phyloP scores from a whole-genome alignment of 176 grass and related monocot species.

The Canna indica region DNA sequence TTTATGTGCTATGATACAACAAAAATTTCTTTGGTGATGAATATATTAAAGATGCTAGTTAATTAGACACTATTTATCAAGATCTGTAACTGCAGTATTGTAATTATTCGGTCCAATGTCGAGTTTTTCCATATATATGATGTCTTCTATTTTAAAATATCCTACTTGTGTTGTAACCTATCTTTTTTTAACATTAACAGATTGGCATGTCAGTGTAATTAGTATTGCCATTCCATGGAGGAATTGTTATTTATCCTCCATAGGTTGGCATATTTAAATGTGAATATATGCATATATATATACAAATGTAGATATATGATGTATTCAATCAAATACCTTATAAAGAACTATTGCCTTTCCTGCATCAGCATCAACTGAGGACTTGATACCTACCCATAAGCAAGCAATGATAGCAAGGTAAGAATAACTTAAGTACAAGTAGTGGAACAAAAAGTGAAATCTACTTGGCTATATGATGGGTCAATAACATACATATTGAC shows the following conservation, averaged over 20 bases:
- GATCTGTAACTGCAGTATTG: background rate
- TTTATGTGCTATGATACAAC: background rate
- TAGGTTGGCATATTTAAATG: background rate
- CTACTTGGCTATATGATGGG: background rate
- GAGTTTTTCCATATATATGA: background rate
- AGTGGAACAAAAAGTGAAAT: background rate
- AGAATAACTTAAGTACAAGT: background rate
- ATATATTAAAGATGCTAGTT: background rate
- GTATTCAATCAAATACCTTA: constrained; percentile 44
- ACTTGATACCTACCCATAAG: constrained; percentile 31
- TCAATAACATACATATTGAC: background rate
- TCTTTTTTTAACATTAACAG: background rate
- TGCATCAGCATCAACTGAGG: constrained; percentile 41
- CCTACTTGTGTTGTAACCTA: background rate
- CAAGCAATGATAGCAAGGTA: constrained; percentile 18
- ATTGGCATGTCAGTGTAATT: background rate
- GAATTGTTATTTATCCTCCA: background rate
- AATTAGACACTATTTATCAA: background rate
- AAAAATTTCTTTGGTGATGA: background rate
- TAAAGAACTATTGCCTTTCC: constrained; percentile 87
- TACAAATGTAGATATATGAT: background rate
- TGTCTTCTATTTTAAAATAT: background rate
- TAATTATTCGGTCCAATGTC: background rate
- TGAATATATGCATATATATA: background rate
- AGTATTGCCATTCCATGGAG: background rate